These are phyloP conservation scores for Argentina anserina DNA, from an alignment of 306 rosid species.

Conservation along the genomic window DNA sequence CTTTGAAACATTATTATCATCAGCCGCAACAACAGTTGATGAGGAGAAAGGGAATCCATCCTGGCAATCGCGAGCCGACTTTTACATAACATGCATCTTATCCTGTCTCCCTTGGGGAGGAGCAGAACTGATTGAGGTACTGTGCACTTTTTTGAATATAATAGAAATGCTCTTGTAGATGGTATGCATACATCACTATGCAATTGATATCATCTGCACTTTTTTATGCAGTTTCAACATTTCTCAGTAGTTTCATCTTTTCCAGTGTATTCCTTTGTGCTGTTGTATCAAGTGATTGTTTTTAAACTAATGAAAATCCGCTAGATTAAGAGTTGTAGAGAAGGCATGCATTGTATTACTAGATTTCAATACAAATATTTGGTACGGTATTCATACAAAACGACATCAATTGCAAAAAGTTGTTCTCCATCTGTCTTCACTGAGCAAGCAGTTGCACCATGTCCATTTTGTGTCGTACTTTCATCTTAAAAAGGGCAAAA, in stretches of 20 bases:
- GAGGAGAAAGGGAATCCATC: slow-evolving; percentile 97
- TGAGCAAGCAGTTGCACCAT: background rate
- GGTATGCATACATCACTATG: background rate
- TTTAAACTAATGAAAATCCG: background rate
- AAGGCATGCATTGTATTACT: background rate
- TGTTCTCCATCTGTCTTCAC: background rate
- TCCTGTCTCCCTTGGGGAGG: slow-evolving; percentile 99
- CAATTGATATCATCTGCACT: background rate
- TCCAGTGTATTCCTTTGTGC: background rate
- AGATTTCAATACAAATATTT: background rate
- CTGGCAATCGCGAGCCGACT: slow-evolving; percentile 98
- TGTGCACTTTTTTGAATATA: slow-evolving; percentile 12
- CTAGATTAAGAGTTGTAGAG: background rate
- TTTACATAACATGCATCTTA: slow-evolving; percentile 79
- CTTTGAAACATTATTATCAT: slow-evolving; percentile 84
- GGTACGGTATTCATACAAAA: background rate
- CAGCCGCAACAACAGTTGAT: slow-evolving; percentile 96
- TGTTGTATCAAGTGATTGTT: background rate
- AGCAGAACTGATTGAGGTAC: slow-evolving; percentile 93
- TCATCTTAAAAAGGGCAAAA: background rate
- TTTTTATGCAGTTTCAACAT: background rate
- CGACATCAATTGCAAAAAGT: background rate
- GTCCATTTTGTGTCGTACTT: background rate
- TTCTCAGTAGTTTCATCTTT: background rate
- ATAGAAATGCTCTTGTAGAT: background rate